phyloP scores from a whole-genome alignment of 2,329 filamentous ascomycete genomes.

The Karstenula rhodostoma region DNA sequence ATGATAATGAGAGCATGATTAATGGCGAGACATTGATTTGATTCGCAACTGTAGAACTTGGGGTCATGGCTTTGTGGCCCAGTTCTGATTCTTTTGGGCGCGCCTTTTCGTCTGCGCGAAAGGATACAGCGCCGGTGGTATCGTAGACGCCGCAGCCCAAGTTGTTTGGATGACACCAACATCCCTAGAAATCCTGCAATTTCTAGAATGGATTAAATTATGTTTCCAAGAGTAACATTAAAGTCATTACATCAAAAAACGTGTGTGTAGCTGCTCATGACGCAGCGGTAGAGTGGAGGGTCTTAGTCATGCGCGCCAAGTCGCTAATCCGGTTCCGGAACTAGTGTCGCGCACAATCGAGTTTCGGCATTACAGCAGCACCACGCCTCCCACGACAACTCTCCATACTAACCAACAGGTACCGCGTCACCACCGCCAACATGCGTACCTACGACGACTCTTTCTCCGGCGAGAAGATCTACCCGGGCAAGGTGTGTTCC shows the following conservation, averaged over 20 bases:
- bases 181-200: background rate
- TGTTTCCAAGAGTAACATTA: background rate
- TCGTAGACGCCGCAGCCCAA: background rate
- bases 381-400: conserved; percentile 41
- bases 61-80: background rate
- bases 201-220: too few species aligned
- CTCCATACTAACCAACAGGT: conserved; percentile 49
- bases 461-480: conserved; percentile 81
- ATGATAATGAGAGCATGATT: background rate
- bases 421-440: conserved; percentile 60
- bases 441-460: conserved; percentile 82
- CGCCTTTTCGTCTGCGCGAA: background rate
- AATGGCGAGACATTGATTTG: background rate
- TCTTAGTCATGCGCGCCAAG: conserved; percentile 8
- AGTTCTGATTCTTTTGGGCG: background rate
- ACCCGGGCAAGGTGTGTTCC: conserved; percentile 76
- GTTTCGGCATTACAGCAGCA: conserved; percentile 31
- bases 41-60: background rate
- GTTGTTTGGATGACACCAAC: background rate
- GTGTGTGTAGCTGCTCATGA: too few species aligned
- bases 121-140: background rate
- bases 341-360: conserved; percentile 22
- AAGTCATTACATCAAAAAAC: background rate
- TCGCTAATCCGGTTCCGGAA: background rate
- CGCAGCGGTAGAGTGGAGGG: background rate